Base-by-base conservation (phyloP, 139 green algal genomes). In the Micractinium conductrix region DNA sequence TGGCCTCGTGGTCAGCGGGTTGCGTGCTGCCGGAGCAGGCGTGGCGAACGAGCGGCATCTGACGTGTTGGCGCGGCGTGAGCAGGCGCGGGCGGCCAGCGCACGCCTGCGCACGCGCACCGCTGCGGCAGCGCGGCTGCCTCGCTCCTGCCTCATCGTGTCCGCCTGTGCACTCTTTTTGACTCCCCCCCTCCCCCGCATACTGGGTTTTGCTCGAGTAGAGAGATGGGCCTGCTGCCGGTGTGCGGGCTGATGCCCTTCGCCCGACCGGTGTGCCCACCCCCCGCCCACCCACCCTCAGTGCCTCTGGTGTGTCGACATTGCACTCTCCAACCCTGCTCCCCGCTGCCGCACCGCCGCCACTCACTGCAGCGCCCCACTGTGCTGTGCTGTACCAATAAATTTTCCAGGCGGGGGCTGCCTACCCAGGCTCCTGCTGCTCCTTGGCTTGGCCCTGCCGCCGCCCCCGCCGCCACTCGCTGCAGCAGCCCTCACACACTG, bases 1-100 rank as follows among this genome's bases (percentile, higher is more conserved):
- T 88, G 2, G 17, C 60, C 28, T 53, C 44, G 26, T 88, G 78
- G 85, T 19, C 33, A 1, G 40, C 40, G 8, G 79, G 85, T 30
- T 88, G 85, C 58, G 70, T 53, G 26, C 70, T 86, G 78, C 85
- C 79, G 1, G 65, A 67, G 43, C 30, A 42, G 40, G 58, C 38
- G 48, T 33, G 26, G 75, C 55, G 45, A 28, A 37, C 16, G 37
- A n/a, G 30, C 4, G 37, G 55, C n/a, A 79, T 79, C 38, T 79
- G 44, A 79, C 8, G 5, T 4, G 24, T 62, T 62, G 5, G 19
- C 10, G 53, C 19, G 19, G 10, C 19, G 7, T 21, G 53, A 21
- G 7, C 10, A 21, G 53, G 53, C 53, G 5, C 53, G 12, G 48
- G 12, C 16, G 53, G 53, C 53, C 10, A 62, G 53, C 53, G 53